Evolutionary conservation across 2,329 filamentous ascomycete genomes (phyloP).

Genomic region (Botrytis fabae): DNA sequence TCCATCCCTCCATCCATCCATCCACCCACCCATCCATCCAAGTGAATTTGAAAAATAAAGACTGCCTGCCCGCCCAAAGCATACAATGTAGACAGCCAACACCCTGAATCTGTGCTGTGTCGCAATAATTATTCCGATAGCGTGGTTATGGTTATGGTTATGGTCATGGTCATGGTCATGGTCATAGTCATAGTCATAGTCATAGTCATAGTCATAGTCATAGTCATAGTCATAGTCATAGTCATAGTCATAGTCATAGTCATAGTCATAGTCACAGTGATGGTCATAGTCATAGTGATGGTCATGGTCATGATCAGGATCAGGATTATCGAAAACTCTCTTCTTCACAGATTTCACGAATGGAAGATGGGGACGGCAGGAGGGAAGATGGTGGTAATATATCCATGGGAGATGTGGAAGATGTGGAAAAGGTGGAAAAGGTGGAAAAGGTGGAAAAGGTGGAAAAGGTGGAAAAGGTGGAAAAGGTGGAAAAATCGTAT

Average conservation of each 20-base stretch:
- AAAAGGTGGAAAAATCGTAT: background rate
- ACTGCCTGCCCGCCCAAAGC: background rate
- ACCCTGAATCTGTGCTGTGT: background rate
- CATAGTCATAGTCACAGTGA: background rate
- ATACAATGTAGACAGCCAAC: background rate
- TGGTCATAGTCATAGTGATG: too few species aligned
- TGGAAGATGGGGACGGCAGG: background rate
- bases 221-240: rapidly evolving
- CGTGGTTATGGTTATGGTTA: background rate
- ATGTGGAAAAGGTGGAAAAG: background rate
- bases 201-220: background rate
- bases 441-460: too few species aligned
- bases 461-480: too few species aligned
- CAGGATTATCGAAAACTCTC: background rate
- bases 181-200: too few species aligned
- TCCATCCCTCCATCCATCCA: too few species aligned
- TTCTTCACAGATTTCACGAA: background rate
- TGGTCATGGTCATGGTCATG: too few species aligned
- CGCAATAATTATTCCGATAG: constrained; percentile 2
- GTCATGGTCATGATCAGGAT: background rate
- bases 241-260: too few species aligned
- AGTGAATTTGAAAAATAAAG: background rate
- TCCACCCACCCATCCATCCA: background rate
- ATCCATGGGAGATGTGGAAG: background rate
- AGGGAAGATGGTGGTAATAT: background rate